phyloP scores from a whole-genome alignment of 1,139 yeast genomes.

The Chernovozyma sophiae-reginae region DNA sequence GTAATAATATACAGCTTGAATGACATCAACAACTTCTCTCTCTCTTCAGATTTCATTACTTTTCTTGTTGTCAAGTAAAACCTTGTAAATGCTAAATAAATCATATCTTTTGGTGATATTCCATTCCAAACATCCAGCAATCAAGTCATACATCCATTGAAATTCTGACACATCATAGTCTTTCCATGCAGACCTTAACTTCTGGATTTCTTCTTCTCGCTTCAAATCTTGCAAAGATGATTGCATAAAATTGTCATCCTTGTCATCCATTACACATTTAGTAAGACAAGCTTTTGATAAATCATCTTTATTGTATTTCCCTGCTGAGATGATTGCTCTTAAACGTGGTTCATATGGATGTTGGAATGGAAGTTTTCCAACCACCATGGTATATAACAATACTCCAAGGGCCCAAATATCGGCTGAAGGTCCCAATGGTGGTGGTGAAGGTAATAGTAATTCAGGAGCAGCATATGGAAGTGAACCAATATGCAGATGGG shows the following conservation, averaged over 20 bases:
- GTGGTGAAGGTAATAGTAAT: conserved; percentile 60
- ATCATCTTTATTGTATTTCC: conserved; percentile 49
- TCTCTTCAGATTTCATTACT: not conserved
- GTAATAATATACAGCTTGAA: not conserved
- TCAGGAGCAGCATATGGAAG: conserved; percentile 94
- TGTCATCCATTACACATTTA: conserved; percentile 22
- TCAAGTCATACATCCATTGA: conserved; percentile 36
- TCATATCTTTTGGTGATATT: conserved; percentile 51
- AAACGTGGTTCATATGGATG: conserved; percentile 79
- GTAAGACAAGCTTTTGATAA: conserved; percentile 32
- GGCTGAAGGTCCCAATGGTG: conserved; percentile 67
- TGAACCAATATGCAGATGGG: conserved; percentile 77
- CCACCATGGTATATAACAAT: conserved; percentile 63
- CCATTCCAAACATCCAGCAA: conserved; percentile 52
- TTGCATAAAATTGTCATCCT: conserved; percentile 9
- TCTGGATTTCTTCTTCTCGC: conserved; percentile 14
- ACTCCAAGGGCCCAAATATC: conserved; percentile 95
- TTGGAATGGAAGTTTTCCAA: conserved; percentile 76
- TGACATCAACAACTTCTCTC: not conserved
- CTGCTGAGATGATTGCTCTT: conserved; percentile 67
- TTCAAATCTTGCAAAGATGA: conserved; percentile 22
- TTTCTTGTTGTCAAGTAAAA: not conserved
- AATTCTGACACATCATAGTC: conserved; percentile 18
- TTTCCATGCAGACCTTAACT: conserved; percentile 20
- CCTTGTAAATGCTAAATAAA: conserved; percentile 29